Evolutionary conservation across 1,284 basidiomycete genomes (phyloP).

Genomic region (Irpex rosettiformis): DNA sequence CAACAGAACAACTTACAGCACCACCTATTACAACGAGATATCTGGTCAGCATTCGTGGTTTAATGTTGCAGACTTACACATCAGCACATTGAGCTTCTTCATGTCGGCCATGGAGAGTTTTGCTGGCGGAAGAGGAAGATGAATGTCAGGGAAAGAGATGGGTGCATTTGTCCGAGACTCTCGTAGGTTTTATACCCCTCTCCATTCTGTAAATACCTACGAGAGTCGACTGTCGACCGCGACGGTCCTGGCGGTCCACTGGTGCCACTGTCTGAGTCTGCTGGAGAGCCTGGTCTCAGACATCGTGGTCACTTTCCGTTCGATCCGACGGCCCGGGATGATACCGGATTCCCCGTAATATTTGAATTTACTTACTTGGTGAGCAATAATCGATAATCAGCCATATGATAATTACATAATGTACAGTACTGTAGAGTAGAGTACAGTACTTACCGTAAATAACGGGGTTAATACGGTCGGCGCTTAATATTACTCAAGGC

Average conservation of each 20-base stretch:
- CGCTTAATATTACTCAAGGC: too few relatives aligned
- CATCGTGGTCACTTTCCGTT: neutral
- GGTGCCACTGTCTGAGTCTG: neutral
- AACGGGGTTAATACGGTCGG: too few relatives aligned
- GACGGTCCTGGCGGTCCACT: neutral
- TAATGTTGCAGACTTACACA: slow-evolving; percentile 47
- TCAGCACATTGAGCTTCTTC: slow-evolving; percentile 62
- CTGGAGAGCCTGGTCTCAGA: too few relatives aligned
- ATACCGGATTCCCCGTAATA: too few relatives aligned
- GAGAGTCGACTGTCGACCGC: neutral
- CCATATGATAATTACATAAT: too few relatives aligned
- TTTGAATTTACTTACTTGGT: too few relatives aligned
- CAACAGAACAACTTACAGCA: slow-evolving; percentile 41
- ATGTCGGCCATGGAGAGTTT: slow-evolving; percentile 33
- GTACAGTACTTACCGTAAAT: too few relatives aligned
- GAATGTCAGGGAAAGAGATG: neutral
- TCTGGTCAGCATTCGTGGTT: slow-evolving; percentile 1
- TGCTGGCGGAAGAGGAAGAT: neutral
- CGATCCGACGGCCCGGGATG: neutral
- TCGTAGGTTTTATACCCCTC: neutral
- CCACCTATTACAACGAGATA: slow-evolving; percentile 43
- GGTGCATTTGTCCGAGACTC: slow-evolving; percentile 2
- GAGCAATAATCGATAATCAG: too few relatives aligned
- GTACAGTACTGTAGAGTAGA: too few relatives aligned
- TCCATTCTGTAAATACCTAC: neutral